Conservation (phyloP, 1,284 basidiomycete species). For the Cutaneotrichosporon spelunceum region DNA sequence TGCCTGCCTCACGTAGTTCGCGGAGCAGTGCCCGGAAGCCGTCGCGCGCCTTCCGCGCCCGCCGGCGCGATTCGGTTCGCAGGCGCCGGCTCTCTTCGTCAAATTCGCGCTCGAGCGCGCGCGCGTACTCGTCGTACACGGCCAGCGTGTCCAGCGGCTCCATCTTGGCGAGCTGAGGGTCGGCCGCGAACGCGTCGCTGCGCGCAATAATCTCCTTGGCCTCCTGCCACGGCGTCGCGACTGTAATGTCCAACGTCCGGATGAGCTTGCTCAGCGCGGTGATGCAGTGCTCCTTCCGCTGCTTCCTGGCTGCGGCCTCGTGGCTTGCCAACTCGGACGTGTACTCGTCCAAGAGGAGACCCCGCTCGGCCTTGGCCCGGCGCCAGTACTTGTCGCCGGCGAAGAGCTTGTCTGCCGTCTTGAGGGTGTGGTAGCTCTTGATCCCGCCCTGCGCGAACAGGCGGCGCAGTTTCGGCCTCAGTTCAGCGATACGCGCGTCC, state of each 20-base stretch:
- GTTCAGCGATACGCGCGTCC: conserved; percentile 71
- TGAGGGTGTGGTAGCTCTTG: conserved; percentile 81
- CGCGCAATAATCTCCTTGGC: conserved; percentile 71
- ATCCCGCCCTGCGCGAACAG: conserved; percentile 79
- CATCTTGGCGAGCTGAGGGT: conserved; percentile 70
- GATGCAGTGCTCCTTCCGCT: conserved; percentile 69
- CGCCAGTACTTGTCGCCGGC: conserved; percentile 82
- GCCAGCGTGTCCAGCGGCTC: conserved; percentile 84
- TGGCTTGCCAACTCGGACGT: conserved; percentile 74
- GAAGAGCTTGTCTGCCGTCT: conserved; percentile 77
- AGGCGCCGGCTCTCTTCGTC: conserved; percentile 73
- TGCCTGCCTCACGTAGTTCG: conserved; percentile 63
- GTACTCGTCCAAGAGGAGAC: conserved; percentile 83
- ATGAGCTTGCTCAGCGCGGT: conserved; percentile 73
- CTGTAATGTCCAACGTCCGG: conserved; percentile 77
- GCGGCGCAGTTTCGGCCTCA: conserved; percentile 76
- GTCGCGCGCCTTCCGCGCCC: conserved; percentile 81
- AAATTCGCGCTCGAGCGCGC: conserved; percentile 79
- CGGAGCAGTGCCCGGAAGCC: conserved; percentile 77
- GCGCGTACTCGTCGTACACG: conserved; percentile 86
- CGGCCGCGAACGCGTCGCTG: conserved; percentile 71
- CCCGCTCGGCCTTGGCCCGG: conserved; percentile 75
- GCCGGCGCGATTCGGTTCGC: conserved; percentile 75
- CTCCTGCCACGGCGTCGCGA: conserved; percentile 80
- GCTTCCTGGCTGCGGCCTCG: conserved; percentile 67